Percentiles rank a stretch among this genome's conserved stretches.
phyloP scores from a whole-genome alignment of 2,329 filamentous ascomycete genomes.

The Diaporthe eres region DNA sequence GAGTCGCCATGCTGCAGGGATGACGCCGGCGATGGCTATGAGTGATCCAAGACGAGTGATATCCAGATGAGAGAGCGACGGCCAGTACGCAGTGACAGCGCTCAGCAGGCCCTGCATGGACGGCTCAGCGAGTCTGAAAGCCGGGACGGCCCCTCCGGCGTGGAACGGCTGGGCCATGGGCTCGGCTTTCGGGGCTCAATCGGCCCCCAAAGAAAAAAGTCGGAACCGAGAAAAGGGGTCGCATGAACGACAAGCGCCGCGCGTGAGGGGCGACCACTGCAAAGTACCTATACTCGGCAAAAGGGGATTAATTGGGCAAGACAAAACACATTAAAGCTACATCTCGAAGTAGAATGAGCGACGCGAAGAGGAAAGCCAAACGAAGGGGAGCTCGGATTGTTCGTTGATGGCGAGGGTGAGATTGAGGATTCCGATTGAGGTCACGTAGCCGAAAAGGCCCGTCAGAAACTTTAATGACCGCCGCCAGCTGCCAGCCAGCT shows the following conservation, averaged over 20 bases:
- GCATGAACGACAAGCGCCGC: conserved; percentile 28
- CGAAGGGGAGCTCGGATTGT: neutral
- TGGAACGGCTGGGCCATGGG: conserved; percentile 42
- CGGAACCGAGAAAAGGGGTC: conserved; percentile 35
- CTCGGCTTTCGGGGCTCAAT: conserved; percentile 29
- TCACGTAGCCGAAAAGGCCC: conserved; percentile 29
- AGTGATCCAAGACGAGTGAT: conserved; percentile 61
- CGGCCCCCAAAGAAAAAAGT: conserved; percentile 18
- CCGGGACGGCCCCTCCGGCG: conserved; percentile 39
- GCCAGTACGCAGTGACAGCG: conserved; percentile 18
- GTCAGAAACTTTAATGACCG: conserved; percentile 21
- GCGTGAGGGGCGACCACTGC: neutral
- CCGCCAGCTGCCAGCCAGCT: neutral
- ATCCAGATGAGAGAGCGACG: conserved; percentile 49
- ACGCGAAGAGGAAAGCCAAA: conserved; percentile 21
- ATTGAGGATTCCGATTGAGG: conserved; percentile 24
- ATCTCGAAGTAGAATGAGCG: conserved; percentile 20
- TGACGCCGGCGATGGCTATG: conserved; percentile 59
- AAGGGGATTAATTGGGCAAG: neutral
- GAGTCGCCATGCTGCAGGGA: conserved; percentile 57
- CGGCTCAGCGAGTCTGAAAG: conserved; percentile 29
- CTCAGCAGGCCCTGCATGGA: conserved; percentile 7
- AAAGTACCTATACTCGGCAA: neutral
- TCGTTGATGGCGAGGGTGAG: conserved; percentile 3
- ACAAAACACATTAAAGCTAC: conserved; percentile 21